Evolutionary conservation across 306 rosid genomes (phyloP).

Genomic region (Rosa lucieae): DNA sequence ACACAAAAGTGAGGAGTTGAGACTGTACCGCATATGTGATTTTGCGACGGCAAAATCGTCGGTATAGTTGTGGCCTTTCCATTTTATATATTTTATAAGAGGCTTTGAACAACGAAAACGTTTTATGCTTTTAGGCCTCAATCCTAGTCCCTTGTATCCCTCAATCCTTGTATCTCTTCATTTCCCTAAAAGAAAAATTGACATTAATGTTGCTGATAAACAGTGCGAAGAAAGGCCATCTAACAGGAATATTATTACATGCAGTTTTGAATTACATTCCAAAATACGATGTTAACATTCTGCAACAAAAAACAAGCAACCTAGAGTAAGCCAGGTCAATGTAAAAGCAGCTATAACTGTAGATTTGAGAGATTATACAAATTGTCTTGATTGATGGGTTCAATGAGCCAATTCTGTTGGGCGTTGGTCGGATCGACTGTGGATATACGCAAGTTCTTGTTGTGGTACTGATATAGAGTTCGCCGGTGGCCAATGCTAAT

Average conservation of each 20-base stretch:
- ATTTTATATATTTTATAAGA: no score
- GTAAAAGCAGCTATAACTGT: conserved; percentile 1
- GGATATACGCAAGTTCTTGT: conserved; percentile 52
- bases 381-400: conserved; percentile 36
- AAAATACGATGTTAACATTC: neutral
- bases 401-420: conserved; percentile 61
- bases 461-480: conserved; percentile 60
- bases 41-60: no score
- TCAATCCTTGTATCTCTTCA: neutral
- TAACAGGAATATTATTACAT: neutral
- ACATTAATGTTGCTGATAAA: neutral
- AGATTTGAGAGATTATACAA: conserved; percentile 22
- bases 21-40: no score
- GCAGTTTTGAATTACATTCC: neutral
- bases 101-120: no score
- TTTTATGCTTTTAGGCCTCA: no score
- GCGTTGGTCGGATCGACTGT: conserved; percentile 34
- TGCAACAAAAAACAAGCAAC: neutral
- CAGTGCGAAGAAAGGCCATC: neutral
- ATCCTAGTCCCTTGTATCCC: no score
- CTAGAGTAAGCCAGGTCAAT: neutral
- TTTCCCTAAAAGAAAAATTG: no score
- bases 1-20: no score
- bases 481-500: conserved; percentile 82
- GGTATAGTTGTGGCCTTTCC: no score